phyloP scores from a whole-genome alignment of 2,329 filamentous ascomycete species.

The Elsinoe batatas region DNA sequence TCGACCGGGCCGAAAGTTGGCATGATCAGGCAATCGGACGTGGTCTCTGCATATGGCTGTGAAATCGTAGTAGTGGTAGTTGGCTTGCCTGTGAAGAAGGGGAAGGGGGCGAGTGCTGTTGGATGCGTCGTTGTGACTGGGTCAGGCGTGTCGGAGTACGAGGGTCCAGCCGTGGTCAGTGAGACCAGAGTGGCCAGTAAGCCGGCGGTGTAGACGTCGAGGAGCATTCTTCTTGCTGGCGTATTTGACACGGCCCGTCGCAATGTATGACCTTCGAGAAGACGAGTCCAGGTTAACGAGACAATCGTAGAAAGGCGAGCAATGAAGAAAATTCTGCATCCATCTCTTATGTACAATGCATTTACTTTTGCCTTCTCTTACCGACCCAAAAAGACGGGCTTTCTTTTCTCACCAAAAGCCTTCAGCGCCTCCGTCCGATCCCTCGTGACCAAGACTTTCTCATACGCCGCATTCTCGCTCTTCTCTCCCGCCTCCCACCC shows the following conservation, averaged over 20 bases:
- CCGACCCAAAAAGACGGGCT: constrained; percentile 55
- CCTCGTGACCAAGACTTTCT: constrained; percentile 69
- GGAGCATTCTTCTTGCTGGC: no score
- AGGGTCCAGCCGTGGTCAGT: no score
- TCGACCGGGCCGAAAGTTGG: no score
- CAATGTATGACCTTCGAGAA: no score
- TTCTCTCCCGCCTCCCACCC: constrained; percentile 56
- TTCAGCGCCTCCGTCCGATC: constrained; percentile 80
- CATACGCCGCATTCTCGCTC: constrained; percentile 81
- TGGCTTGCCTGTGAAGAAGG: constrained; percentile 1
- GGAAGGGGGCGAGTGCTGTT: not conserved
- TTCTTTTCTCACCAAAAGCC: constrained; percentile 73
- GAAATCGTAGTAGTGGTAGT: no score
- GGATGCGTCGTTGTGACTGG: not conserved
- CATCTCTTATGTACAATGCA: not conserved
- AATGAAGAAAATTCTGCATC: not conserved
- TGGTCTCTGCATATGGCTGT: no score
- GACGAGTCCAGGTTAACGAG: not conserved
- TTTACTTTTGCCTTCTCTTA: constrained; percentile 18
- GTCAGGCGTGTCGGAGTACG: not conserved
- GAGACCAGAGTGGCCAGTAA: no score
- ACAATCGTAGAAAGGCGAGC: not conserved
- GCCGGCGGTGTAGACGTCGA: no score
- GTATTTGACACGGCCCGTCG: no score
- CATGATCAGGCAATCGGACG: no score